Conservation (phyloP, 305 asterid species). For the Solanum chacoense region DNA sequence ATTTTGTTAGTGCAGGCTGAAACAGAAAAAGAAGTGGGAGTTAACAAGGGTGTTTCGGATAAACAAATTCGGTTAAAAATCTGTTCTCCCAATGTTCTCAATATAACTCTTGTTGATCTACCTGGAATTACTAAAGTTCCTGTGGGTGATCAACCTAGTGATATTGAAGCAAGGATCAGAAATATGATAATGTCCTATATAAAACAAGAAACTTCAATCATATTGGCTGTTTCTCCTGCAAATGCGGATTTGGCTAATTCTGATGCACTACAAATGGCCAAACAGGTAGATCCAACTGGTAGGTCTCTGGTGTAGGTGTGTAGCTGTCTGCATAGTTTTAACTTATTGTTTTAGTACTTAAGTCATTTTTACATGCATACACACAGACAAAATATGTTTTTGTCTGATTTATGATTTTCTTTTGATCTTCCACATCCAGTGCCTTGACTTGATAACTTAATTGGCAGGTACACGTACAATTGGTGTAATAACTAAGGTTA, state of each 20-base stretch:
- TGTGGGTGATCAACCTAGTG: conserved; percentile 29
- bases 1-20: conserved; percentile 18
- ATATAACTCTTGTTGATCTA: conserved; percentile 31
- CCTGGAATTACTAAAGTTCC: conserved; percentile 35
- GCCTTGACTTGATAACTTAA: background rate
- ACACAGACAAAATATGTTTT: background rate
- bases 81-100: conserved; percentile 23
- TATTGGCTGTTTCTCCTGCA: conserved; percentile 34
- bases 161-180: conserved; percentile 25
- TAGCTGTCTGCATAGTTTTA: background rate
- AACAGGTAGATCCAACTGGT: conserved; percentile 27
- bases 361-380: background rate
- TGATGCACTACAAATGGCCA: conserved; percentile 30
- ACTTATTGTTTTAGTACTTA: background rate
- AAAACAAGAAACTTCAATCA: conserved; percentile 18
- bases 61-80: conserved; percentile 28
- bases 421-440: background rate
- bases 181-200: conserved; percentile 22
- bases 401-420: background rate
- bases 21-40: conserved; percentile 26
- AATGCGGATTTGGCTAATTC: conserved; percentile 28
- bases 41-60: conserved; percentile 15
- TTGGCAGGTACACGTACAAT: conserved; percentile 27
- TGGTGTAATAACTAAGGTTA: conserved; percentile 35
- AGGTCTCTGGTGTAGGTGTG: background rate